phyloP scores from a whole-genome alignment of 1,284 basidiomycete species.

The Trametes hirsuta region DNA sequence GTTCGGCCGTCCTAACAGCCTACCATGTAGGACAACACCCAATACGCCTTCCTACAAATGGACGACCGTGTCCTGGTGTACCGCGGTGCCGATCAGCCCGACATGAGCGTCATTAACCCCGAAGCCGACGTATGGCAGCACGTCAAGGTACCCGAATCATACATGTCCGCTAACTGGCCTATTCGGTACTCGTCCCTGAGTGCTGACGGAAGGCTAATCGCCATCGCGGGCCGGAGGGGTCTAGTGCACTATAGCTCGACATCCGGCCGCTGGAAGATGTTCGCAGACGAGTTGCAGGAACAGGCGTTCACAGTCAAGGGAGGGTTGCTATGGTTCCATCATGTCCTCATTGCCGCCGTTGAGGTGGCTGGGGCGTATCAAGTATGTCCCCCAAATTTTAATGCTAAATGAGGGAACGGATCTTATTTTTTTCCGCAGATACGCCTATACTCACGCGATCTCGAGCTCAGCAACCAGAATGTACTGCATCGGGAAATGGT shows the following conservation, averaged over 20 bases:
- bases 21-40: conserved; percentile 79
- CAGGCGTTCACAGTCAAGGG: conserved; percentile 88
- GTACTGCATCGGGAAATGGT: conserved; percentile 86
- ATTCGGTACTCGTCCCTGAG: conserved; percentile 93
- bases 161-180: conserved; percentile 93
- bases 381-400: conserved; percentile 45
- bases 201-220: conserved; percentile 89
- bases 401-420: not conserved
- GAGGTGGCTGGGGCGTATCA: conserved; percentile 83
- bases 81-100: conserved; percentile 95
- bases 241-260: conserved; percentile 93
- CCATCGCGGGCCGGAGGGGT: conserved; percentile 91
- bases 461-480: conserved; percentile 86
- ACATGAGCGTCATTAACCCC: conserved; percentile 98
- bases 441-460: conserved; percentile 93
- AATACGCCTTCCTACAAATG: conserved; percentile 94
- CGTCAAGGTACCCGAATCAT: conserved; percentile 90
- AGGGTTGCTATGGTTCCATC: conserved; percentile 96
- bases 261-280: conserved; percentile 96
- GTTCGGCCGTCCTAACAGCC: not conserved
- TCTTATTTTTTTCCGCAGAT: conserved; percentile 53
- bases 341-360: conserved; percentile 91
- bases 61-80: conserved; percentile 96
- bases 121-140: conserved; percentile 98
- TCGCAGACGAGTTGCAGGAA: conserved; percentile 85